Evolutionary conservation across 78 protist species (phyloP), one percentile per base, ranked within the genome.

Genomic region (Guillardia theta): DNA sequence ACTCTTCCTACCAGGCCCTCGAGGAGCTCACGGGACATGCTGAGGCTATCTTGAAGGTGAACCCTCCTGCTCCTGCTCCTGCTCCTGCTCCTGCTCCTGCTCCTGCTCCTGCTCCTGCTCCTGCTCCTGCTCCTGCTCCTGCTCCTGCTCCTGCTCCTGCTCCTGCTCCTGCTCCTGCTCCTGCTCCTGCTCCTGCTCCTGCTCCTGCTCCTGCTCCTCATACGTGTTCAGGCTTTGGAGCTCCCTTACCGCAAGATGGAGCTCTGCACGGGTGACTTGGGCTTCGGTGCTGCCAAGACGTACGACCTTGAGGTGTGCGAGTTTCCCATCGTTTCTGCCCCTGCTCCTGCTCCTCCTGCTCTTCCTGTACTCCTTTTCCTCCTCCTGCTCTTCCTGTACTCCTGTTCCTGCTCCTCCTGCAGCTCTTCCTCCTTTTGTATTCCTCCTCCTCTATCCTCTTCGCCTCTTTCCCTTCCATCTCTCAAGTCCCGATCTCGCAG

Each of bases 231-330:
- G 33, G 22, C 41, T 24, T 70, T 93, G 37, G 90, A 62, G 76
- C 48, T 70, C 15, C 90, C 88, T 39, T 93, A 93, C 88, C 62
- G 94, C 46, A 45, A 46, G 62, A 80, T 92, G 5, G 83, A 76
- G 58, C 94, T 93, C 9, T 93, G 94, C 43, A 19, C 80, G 27
- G 94, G 94, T 58, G 94, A 93, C 88, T 24, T 93, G n/a, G 94
- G 94, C 76, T 93, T 93, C 47, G 5, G 44, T 4, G 90, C 90
- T 18, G 45, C 90, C 50, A 78, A 78, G 48, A 78, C 90, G 43
- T 78, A 78, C 8, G 90, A 78, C 90, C 50, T 78, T n/a, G 90
- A 78, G 39, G 90, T 77, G 4, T 4, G 88, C 78, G 22, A 15
- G n/a, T n/a, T n/a, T n/a, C 15, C 58, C 58, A 15, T 15, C 15